Base-by-base conservation (phyloP, 768 basidiomycete genomes). In the Leccinum obscurum region DNA sequence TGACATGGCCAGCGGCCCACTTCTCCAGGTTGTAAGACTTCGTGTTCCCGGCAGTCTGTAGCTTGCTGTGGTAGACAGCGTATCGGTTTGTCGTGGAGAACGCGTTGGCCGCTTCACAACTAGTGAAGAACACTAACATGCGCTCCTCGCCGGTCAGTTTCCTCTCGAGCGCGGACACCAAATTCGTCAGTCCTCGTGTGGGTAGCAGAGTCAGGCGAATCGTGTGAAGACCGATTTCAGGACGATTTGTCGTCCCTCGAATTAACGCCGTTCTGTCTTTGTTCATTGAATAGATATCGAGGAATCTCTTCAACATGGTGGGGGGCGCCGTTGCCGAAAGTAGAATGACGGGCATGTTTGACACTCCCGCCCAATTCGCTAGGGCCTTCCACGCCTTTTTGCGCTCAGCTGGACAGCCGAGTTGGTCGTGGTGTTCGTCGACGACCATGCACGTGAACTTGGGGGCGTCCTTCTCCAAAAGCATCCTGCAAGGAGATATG, bases 351-450 rank as follows among this genome's bases (percentile, higher is more conserved):
- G 56, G 4, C 15, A 58, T 41, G 4, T 52, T 17, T 39, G 57
- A 17, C 6, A 0, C 1, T 1, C 39, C n/a, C 1, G n/a, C 37
- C 3, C 6, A 13, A 11, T 24, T 22, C 0, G 59, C 41, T 3
- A 61, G 56, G 15, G 0, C 6, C 2, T 10, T 39, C 62, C 62
- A 63, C 0, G 49, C 41, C 3, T 28, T 26, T 20, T 4, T 22
- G 26, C 53, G 2, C 8, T 61, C 50, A 2, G 8, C 8, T 1
- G 53, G 62, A 10, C 62, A 63, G 11, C 17, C 22, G 1, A 61
- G 49, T 11, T 39, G 59, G n/a, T 63, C 59, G 6, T 63, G 62
- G 26, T 58, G 54, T 26, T 63, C 56, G 11, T 63, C 56, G 0
- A 63, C n/a, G 8, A 63, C 37, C 1, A 63, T 2, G 3, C 20